Conservation (phyloP, 2,329 filamentous ascomycete species). For the Ascocoryne sarcoides region DNA sequence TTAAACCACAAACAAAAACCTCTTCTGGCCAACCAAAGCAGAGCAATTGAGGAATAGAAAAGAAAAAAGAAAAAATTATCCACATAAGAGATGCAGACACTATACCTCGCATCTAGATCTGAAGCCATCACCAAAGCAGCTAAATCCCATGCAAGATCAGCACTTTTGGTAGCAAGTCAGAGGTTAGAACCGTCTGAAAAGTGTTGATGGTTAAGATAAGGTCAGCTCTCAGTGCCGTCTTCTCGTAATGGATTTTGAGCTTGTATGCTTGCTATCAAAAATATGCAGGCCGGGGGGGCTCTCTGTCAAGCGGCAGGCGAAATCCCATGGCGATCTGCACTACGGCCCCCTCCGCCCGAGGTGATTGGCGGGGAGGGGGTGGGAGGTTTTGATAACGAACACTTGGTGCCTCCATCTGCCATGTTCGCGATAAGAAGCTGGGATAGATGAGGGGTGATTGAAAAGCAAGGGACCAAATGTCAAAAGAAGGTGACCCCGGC, state of each 20-base stretch:
- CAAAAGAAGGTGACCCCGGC: too few relatives aligned
- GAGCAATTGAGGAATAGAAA: not conserved
- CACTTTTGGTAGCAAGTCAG: not conserved
- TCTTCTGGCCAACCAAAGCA: not conserved
- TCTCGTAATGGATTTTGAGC: slow-evolving; percentile 3
- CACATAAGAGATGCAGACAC: not conserved
- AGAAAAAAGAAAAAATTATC: not conserved
- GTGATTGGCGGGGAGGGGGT: not conserved
- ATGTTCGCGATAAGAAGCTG: not conserved
- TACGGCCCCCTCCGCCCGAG: not conserved
- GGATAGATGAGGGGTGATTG: too few relatives aligned
- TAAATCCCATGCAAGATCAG: not conserved
- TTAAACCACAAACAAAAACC: not conserved
- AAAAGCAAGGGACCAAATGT: too few relatives aligned
- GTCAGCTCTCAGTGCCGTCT: not conserved
- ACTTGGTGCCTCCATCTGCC: not conserved
- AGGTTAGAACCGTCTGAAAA: not conserved
- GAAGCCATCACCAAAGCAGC: not conserved
- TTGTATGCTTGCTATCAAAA: not conserved
- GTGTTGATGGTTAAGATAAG: not conserved
- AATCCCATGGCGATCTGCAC: slow-evolving; percentile 2
- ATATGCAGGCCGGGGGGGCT: not conserved
- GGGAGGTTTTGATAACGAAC: not conserved
- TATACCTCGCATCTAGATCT: not conserved
- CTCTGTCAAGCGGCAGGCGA: not conserved